phyloP scores from a whole-genome alignment of 1,284 basidiomycete species.

The Tremellales sp. region DNA sequence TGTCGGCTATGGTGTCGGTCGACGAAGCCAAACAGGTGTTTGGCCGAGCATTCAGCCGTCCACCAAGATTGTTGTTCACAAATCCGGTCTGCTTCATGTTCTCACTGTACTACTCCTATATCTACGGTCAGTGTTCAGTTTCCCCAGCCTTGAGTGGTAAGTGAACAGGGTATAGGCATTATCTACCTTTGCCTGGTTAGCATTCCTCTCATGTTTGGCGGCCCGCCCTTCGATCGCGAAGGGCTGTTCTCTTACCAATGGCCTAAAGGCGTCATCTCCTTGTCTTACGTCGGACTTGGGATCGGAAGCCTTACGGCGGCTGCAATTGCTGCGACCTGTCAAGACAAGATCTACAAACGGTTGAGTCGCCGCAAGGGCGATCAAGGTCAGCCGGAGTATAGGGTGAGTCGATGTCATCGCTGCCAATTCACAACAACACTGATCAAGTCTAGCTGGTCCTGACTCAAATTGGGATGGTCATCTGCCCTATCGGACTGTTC shows the following conservation, averaged over 20 bases:
- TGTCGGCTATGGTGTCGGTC: constrained; percentile 35
- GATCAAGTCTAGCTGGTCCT: constrained; percentile 40
- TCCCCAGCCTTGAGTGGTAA: neutral
- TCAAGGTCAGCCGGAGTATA: constrained; percentile 46
- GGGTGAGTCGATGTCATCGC: constrained; percentile 19
- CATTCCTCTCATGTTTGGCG: constrained; percentile 48
- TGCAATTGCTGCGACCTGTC: constrained; percentile 40
- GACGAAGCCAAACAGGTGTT: constrained; percentile 30
- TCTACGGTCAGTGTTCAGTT: constrained; percentile 43
- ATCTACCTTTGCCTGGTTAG: constrained; percentile 50
- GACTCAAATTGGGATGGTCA: constrained; percentile 50
- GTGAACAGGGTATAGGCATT: constrained; percentile 21
- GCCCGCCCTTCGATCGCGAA: constrained; percentile 32
- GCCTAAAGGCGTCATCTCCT: constrained; percentile 40
- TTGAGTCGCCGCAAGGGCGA: constrained; percentile 32
- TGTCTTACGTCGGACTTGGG: constrained; percentile 50
- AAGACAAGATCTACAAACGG: constrained; percentile 49
- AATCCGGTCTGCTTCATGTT: constrained; percentile 50
- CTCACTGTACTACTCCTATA: constrained; percentile 50
- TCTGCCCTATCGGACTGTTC: constrained; percentile 49
- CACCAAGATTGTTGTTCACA: constrained; percentile 44
- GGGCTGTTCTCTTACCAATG: constrained; percentile 49
- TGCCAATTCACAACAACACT: neutral
- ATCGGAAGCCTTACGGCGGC: constrained; percentile 48
- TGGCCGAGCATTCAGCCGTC: constrained; percentile 41